These are phyloP conservation scores for Dispira simplex DNA, from an alignment of 192 early-diverging fungal species.

Conservation along the genomic window DNA sequence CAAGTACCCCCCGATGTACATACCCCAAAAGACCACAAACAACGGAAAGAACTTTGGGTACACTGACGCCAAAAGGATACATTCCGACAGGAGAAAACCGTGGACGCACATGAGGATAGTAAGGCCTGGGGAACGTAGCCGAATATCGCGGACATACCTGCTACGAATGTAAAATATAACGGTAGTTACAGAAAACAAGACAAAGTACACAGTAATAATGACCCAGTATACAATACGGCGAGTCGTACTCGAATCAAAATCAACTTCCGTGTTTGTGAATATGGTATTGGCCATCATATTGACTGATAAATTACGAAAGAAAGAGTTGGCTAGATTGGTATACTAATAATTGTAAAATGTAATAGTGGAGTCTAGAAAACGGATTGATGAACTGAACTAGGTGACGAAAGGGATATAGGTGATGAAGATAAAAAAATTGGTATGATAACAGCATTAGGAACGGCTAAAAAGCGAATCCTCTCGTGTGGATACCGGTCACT, in stretches of 20 bases:
- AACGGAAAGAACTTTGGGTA: background rate
- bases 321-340: too few relatives aligned
- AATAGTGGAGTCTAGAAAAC: too few relatives aligned
- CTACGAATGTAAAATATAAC: background rate
- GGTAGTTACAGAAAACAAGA: slow-evolving; percentile 1
- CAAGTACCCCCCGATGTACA: background rate
- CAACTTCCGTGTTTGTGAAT: too few relatives aligned
- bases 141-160: background rate
- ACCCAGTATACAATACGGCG: background rate
- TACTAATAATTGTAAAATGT: too few relatives aligned
- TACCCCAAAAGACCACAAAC: background rate
- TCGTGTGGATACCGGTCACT: too few relatives aligned
- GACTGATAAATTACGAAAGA: too few relatives aligned
- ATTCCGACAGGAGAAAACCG: background rate
- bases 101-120: background rate
- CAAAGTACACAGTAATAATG: background rate
- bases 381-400: too few relatives aligned
- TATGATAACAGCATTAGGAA: too few relatives aligned
- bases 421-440: too few relatives aligned
- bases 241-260: background rate
- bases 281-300: too few relatives aligned
- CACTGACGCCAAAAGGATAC: background rate
- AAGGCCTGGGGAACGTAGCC: background rate
- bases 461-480: too few relatives aligned
- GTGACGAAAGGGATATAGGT: too few relatives aligned